Base-by-base conservation (phyloP, 2,329 filamentous ascomycete genomes). In the Alternaria dauci region DNA sequence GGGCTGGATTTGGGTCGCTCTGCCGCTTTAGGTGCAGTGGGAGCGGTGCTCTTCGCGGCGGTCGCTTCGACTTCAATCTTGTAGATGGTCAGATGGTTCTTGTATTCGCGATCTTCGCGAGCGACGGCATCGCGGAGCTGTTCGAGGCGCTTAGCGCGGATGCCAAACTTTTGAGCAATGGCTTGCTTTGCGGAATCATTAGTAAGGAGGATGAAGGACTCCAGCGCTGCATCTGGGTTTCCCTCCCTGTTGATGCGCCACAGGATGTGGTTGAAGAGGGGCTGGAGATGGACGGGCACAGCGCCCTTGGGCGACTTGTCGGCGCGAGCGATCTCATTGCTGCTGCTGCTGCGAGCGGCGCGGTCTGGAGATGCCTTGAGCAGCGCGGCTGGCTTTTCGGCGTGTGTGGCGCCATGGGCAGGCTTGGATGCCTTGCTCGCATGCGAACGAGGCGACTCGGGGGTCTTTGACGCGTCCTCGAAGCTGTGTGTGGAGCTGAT, bases 181-280 rank as follows among this genome's bases (percentile, higher is more conserved):
- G 73, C 69, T 50, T 81, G 79, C 68, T 84, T 84, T 26, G 69
- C 67, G 1, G 78, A 71, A 61, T 85, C 82, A 62, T 85, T 84
- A 54, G 82, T 84, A 43, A 85, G 76, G 62, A 85, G 81, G 61
- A 85, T 84, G 73, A 82, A 85, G 8, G 81, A 81, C 62, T 82
- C 82, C 5, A 84, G 76, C 8, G 82, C 81, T 38, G 81, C 79
- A 34, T 81, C 77, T 2, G 81, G 81, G 59, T 84, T 81, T 9
- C 74, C 71, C 59, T 84, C 82, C 55, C 83, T 81, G 69, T 84
- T 79, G 57, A 84, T 81, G 66, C 81, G 79, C 83, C 83, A 85
- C 8, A 85, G 70, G 26, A 84, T 81, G 64, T 84, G 82, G 68
- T 83, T 84, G 76, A 84, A 83, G 32, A 85, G 77, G 5, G 82